phyloP scores from a whole-genome alignment of 2,329 filamentous ascomycete species.

The Ophiocordyceps camponoti-leonardi region DNA sequence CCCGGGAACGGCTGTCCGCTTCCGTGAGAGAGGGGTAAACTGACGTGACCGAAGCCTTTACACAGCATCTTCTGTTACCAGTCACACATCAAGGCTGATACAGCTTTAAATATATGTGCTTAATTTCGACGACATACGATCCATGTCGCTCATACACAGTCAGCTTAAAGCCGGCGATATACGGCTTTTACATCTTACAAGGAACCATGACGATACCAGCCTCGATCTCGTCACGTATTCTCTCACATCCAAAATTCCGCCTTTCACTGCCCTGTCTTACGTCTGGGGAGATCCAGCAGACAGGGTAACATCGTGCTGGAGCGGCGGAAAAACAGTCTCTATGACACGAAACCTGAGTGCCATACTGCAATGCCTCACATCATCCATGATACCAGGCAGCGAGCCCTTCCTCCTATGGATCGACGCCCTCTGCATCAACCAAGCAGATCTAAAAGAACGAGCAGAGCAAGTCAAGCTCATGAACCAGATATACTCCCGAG shows the following conservation, averaged over 20 bases:
- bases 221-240: not conserved
- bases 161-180: slow-evolving; percentile 15
- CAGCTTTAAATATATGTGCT: no score
- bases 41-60: no score
- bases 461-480: not conserved
- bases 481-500: not conserved
- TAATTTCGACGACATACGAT: no score
- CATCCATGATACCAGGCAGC: not conserved
- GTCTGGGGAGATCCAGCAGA: not conserved
- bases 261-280: not conserved
- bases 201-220: not conserved
- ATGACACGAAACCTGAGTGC: not conserved
- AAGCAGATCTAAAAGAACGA: not conserved
- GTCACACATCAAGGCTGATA: no score
- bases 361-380: not conserved
- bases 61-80: no score
- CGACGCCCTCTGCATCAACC: not conserved
- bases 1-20: no score
- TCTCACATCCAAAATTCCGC: not conserved
- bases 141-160: slow-evolving; percentile 21
- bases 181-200: not conserved
- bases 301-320: not conserved
- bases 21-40: no score
- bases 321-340: not conserved
- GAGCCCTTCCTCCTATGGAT: not conserved